A percentile compares a stretch with the other conserved stretches of the same genome.
phyloP scores from a whole-genome alignment of 2,329 filamentous ascomycete species.

The Colletotrichum brevisporum region DNA sequence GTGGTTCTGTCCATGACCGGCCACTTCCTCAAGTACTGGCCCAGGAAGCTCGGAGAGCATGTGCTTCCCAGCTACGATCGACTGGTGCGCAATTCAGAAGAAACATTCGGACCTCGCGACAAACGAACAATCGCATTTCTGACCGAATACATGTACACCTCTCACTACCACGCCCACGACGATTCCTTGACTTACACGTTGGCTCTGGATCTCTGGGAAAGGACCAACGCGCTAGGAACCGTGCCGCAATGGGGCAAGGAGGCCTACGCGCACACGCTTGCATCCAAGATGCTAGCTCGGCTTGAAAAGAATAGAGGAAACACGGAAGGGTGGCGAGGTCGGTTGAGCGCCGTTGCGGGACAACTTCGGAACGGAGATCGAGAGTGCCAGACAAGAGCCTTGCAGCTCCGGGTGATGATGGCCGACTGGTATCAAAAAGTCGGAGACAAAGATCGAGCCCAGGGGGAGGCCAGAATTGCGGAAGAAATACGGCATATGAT shows the following conservation, averaged over 20 bases:
- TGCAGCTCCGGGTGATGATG: slow-evolving; percentile 3
- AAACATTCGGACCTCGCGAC: not conserved
- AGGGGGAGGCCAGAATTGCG: not conserved
- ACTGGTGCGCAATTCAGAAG: not conserved
- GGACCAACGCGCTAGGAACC: not conserved
- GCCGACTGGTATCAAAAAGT: not conserved
- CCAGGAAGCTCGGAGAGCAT: not conserved
- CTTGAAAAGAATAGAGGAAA: not conserved
- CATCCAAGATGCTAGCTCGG: not conserved
- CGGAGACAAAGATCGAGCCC: not conserved
- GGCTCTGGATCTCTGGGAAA: slow-evolving; percentile 5
- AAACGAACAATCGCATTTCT: slow-evolving; percentile 4
- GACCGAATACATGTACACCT: slow-evolving; percentile 6
- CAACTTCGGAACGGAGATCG: not conserved
- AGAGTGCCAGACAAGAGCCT: slow-evolving; percentile 13
- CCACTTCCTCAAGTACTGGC: slow-evolving; percentile 12
- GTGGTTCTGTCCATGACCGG: not conserved
- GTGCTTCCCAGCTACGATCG: slow-evolving; percentile 4
- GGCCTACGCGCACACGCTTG: slow-evolving; percentile 6
- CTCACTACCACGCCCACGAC: not conserved
- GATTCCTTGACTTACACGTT: not conserved
- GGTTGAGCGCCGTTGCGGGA: not conserved
- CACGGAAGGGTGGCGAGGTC: not conserved
- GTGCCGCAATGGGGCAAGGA: not conserved
- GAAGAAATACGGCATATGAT: not conserved